These are phyloP conservation scores for Fraxinus platypoda DNA, from an alignment of 305 asterid species.

Conservation along the genomic window DNA sequence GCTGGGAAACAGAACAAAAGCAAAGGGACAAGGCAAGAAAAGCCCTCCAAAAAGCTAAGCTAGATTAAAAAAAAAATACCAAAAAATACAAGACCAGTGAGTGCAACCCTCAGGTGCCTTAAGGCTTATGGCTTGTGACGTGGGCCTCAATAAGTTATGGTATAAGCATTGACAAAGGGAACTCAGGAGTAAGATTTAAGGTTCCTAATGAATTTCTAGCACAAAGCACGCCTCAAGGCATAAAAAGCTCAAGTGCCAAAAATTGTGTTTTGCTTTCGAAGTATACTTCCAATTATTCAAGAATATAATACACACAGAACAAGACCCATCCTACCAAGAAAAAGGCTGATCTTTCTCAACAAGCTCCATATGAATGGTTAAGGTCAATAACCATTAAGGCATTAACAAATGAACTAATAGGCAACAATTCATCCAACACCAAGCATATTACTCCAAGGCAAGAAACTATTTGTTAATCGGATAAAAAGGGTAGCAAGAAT, in stretches of 20 bases:
- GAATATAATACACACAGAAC: not conserved
- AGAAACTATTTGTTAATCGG: not conserved
- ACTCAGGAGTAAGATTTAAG: not conserved
- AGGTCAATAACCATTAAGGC: conserved; percentile 1
- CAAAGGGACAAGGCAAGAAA: not conserved
- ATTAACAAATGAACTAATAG: not conserved
- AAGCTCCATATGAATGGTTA: not conserved
- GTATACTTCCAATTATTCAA: not conserved
- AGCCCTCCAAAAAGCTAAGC: not conserved
- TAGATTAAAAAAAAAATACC: not conserved
- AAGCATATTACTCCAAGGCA: conserved; percentile 13
- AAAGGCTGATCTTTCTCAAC: conserved; percentile 5
- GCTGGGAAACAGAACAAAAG: not conserved
- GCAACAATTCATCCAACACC: not conserved
- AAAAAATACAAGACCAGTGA: not conserved
- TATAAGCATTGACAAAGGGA: not conserved
- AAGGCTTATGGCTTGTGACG: not conserved
- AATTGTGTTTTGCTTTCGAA: not conserved
- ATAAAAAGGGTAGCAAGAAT: not conserved
- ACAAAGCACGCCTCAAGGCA: not conserved
- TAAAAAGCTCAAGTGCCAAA: not conserved
- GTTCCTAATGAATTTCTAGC: not conserved
- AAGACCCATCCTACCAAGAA: not conserved
- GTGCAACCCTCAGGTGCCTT: not conserved
- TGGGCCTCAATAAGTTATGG: not conserved